A percentile compares a stretch with the other conserved stretches of the same genome.
Evolutionary conservation across 768 basidiomycete genomes (phyloP).

Genomic region (Boletus coccyginus): DNA sequence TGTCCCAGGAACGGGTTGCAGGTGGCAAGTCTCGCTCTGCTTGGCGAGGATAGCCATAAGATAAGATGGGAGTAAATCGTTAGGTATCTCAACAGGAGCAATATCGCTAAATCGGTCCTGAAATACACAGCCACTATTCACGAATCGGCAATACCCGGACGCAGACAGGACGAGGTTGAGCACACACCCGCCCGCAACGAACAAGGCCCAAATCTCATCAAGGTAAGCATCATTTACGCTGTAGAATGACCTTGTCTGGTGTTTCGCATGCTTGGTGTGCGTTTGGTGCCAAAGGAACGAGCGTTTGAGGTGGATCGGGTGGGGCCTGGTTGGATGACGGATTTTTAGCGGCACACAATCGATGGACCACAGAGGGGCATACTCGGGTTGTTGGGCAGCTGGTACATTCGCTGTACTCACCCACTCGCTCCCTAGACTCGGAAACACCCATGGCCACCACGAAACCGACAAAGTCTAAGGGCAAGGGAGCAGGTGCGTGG

Average conservation of each 20-base stretch:
- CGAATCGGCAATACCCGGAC: constrained; percentile 25
- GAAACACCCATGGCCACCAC: constrained; percentile 58
- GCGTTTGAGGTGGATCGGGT: constrained; percentile 20
- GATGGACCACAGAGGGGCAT: background rate
- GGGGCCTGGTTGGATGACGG: constrained; percentile 14
- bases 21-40: too few relatives aligned
- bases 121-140: constrained; percentile 21
- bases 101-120: too few relatives aligned
- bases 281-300: background rate
- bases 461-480: constrained; percentile 66
- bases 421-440: constrained; percentile 6
- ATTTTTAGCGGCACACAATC: background rate
- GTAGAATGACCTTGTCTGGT: background rate
- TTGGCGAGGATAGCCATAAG: too few relatives aligned
- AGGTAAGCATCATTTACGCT: constrained; percentile 19
- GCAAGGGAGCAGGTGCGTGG: constrained; percentile 48
- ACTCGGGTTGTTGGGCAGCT: background rate
- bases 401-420: constrained; percentile 1
- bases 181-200: constrained; percentile 20
- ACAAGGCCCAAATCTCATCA: constrained; percentile 27
- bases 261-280: background rate
- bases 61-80: too few relatives aligned
- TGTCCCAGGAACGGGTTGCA: too few relatives aligned
- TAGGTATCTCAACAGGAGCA: too few relatives aligned
- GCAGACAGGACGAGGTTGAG: background rate